phyloP scores from a whole-genome alignment of 169 alveolate genomes.

The Eimeria zaria region DNA sequence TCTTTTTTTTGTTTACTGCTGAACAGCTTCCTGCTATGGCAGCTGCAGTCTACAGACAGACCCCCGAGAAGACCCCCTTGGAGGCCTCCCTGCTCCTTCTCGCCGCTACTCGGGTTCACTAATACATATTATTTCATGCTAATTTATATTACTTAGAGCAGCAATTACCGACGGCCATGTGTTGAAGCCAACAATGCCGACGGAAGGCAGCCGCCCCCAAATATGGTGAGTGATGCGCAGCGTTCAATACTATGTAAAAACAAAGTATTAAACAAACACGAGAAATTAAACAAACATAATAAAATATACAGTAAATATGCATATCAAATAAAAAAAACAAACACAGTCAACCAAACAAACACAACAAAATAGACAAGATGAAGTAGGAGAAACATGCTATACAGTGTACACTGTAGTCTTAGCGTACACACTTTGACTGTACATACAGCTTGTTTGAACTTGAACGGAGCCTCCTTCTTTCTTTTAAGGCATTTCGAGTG shows the following conservation, averaged over 20 bases:
- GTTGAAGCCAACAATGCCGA: background rate
- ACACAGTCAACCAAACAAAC: background rate
- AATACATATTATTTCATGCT: background rate
- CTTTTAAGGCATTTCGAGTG: background rate
- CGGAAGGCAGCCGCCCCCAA: constrained; percentile 5
- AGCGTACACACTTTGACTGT: background rate
- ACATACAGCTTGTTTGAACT: background rate
- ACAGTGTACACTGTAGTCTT: background rate
- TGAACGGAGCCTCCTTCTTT: background rate
- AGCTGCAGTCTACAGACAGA: background rate
- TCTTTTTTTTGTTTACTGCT: background rate
- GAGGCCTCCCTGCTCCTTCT: background rate
- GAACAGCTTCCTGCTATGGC: background rate
- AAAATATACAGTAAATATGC: too few relatives aligned
- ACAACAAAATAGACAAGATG: background rate
- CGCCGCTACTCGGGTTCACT: background rate
- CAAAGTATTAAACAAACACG: background rate
- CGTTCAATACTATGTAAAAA: too few relatives aligned
- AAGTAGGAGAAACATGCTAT: too few relatives aligned
- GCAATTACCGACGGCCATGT: background rate
- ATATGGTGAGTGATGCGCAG: constrained; percentile 52
- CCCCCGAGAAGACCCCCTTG: background rate
- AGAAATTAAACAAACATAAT: background rate
- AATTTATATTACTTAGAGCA: background rate
- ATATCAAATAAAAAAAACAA: background rate